Percentiles rank a stretch among this genome's conserved stretches.
Conservation (phyloP, 2,329 filamentous ascomycete genomes). For the Colletotrichum sp. region DNA sequence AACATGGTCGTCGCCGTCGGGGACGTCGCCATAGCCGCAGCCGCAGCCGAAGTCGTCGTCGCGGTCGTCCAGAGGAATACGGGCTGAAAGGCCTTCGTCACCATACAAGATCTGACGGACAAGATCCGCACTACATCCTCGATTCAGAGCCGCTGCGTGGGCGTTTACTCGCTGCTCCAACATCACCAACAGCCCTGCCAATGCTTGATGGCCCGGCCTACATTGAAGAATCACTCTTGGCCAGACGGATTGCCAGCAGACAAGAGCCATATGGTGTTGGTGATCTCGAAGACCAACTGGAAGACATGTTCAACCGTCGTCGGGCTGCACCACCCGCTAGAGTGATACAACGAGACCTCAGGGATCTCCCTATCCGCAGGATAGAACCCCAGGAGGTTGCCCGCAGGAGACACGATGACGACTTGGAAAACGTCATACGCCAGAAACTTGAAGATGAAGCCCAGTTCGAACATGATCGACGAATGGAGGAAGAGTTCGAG, state of each 20-base stretch:
- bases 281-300: neutral
- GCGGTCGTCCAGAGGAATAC: constrained; percentile 19
- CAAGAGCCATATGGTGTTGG: neutral
- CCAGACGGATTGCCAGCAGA: neutral
- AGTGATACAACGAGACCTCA: constrained; percentile 5
- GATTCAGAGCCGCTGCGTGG: neutral
- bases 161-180: neutral
- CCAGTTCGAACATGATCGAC: neutral
- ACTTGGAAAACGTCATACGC: constrained; percentile 5
- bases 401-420: constrained; percentile 13
- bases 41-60: constrained; percentile 11
- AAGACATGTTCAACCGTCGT: neutral
- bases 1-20: neutral
- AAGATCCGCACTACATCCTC: constrained; percentile 1
- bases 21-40: neutral
- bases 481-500: neutral
- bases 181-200: neutral
- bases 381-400: constrained; percentile 9
- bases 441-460: neutral
- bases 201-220: neutral
- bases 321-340: neutral
- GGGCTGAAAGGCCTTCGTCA: constrained; percentile 10
- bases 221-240: neutral
- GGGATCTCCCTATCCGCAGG: neutral
- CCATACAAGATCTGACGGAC: constrained; percentile 1